Evolutionary conservation across 2,329 filamentous ascomycete species (phyloP), one percentile per base, ranked within the genome.

Genomic region (Penicillium sp.): DNA sequence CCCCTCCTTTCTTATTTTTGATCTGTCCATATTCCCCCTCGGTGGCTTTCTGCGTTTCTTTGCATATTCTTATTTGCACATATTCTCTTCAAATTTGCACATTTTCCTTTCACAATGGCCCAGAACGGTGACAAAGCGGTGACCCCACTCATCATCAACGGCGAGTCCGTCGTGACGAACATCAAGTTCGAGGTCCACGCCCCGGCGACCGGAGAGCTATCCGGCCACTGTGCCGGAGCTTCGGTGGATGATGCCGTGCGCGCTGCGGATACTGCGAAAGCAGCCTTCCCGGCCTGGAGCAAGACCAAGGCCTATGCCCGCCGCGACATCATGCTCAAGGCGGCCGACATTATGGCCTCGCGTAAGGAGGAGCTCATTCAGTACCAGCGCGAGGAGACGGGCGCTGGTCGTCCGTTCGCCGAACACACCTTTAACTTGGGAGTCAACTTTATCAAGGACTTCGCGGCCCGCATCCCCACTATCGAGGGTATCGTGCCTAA

Each of bases 201-300:
- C 44, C 87, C 87, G 2, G 64, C 69, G 8, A 77, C 77, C 44
- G 63, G 82, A 69, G 61, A 82, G 66, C 64, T 80, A 13, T 66
- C 83, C 35, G 76, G 85, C 64, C 75, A 81, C 56, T 76, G 79
- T 50, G 82, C 81, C 51, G 77, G 79, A 30, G 82, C 81, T 30
- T 82, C 84, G 2, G 73, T 79, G 33, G 69, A 76, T 8, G 77
- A 85, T 60, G 81, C 81, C 42, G 70, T 74, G 2, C 76, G 82
- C 56, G 85, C 85, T 25, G 71, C 80, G 16, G 71, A 74, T 9
- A 80, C 85, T 9, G 88, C 89, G 0, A 76, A 84, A n/a, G 75
- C 77, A 13, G 89, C 90, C 1, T 86, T 89, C 69, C 80, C 80
- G 39, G 72, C 79, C 52, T 95, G 90, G 90, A 78, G 80, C 39